Percentiles rank a stretch among this genome's conserved stretches.
Evolutionary conservation across 2,329 filamentous ascomycete species (phyloP).

Genomic region (Epichloe amarillans): DNA sequence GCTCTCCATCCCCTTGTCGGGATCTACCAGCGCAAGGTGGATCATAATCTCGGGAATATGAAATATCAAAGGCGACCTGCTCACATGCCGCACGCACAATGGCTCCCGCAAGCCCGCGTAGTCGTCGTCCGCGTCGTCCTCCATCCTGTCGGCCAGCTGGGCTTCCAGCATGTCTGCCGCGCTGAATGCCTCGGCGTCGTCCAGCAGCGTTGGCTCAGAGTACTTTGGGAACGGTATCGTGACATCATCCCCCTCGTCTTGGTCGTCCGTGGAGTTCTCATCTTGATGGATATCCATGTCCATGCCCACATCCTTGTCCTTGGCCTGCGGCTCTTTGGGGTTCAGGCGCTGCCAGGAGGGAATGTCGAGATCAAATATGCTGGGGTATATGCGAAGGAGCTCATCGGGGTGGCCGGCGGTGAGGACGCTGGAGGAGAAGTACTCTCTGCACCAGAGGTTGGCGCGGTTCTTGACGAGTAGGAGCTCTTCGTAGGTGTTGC

Average conservation of each 20-base stretch:
- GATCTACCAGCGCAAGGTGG: background rate
- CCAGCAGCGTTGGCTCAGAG: background rate
- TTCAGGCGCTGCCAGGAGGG: background rate
- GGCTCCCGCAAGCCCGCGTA: background rate
- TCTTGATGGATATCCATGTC: background rate
- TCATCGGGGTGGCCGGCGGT: background rate
- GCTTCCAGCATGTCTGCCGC: background rate
- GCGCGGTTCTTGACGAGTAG: background rate
- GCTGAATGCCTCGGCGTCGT: background rate
- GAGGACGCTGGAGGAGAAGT: background rate
- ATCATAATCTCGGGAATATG: background rate
- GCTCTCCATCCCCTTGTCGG: background rate
- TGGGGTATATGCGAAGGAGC: background rate
- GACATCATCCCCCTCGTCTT: background rate
- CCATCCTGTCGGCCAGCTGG: background rate
- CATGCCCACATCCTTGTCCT: background rate
- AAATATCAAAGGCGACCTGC: background rate
- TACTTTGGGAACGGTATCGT: background rate
- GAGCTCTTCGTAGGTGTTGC: slow-evolving; percentile 6
- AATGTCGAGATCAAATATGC: background rate
- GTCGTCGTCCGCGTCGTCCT: background rate
- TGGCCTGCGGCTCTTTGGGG: no score
- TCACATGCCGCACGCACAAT: background rate
- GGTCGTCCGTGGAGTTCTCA: background rate
- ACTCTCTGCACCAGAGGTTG: slow-evolving; percentile 1